These are phyloP conservation scores for Camellia lanceoleosa DNA, from an alignment of 148 eudicot species.

Conservation along the genomic window DNA sequence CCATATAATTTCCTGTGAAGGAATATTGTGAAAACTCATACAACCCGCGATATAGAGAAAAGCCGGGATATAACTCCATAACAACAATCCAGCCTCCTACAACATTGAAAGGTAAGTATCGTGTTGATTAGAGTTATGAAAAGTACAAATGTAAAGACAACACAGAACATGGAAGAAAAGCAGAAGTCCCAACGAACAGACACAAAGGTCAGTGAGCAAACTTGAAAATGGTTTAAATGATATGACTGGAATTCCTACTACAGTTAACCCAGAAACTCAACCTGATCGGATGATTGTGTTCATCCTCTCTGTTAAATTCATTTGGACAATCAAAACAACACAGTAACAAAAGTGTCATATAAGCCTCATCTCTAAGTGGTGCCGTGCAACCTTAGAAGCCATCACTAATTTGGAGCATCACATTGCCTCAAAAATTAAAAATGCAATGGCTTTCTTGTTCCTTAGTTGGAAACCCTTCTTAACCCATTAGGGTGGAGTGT, in stretches of 20 bases:
- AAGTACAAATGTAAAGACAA: background rate
- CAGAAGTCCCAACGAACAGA: background rate
- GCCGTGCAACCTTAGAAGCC: too few species aligned
- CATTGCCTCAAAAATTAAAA: background rate
- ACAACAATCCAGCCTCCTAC: conserved; percentile 68
- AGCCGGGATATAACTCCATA: conserved; percentile 91
- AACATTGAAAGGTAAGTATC: conserved; percentile 14
- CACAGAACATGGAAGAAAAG: conserved; percentile 6
- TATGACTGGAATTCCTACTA: background rate
- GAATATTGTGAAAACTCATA: conserved; percentile 77
- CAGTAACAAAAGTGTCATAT: background rate
- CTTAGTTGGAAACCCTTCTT: background rate
- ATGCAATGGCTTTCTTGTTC: background rate
- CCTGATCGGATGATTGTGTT: background rate
- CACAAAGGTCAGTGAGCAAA: background rate
- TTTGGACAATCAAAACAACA: background rate
- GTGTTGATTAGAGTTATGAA: conserved; percentile 6
- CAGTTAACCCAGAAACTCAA: background rate
- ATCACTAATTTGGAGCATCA: background rate
- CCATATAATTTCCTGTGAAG: conserved; percentile 45
- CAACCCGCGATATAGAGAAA: conserved; percentile 73
- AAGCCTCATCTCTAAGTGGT: background rate
- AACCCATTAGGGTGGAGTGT: background rate
- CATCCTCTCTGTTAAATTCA: background rate
- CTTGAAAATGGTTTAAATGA: background rate